Conservation (phyloP, 2,329 filamentous ascomycete species). For the Coleophoma eucalyptorum region DNA sequence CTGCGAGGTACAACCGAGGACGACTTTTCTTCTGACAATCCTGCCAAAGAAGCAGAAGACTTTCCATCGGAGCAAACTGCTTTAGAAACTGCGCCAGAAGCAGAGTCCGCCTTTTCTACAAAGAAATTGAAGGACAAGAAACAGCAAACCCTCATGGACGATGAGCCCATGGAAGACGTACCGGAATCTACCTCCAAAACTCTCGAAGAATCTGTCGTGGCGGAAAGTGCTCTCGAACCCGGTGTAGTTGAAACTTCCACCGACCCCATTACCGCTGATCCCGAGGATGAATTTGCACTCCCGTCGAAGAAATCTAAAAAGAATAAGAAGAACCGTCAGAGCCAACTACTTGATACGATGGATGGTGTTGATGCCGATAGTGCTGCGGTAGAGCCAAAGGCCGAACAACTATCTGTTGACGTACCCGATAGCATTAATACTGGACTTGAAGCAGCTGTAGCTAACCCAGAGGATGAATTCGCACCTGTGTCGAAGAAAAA, state of each 20-base stretch:
- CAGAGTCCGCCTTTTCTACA: constrained; percentile 22
- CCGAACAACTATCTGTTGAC: too few relatives aligned
- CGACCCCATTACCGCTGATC: not conserved
- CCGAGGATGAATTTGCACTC: not conserved
- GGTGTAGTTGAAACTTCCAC: not conserved
- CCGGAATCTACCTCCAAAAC: constrained; percentile 4
- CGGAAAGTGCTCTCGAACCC: not conserved
- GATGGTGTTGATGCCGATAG: too few relatives aligned
- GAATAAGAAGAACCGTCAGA: constrained; percentile 14
- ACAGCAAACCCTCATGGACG: constrained; percentile 3
- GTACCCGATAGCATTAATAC: too few relatives aligned
- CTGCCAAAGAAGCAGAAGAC: constrained; percentile 9
- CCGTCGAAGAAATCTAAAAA: not conserved
- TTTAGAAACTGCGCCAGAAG: not conserved
- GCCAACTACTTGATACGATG: too few relatives aligned
- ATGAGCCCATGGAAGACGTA: not conserved
- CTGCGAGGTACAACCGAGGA: not conserved
- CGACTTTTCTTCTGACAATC: constrained; percentile 4
- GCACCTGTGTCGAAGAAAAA: too few relatives aligned
- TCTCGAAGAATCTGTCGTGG: constrained; percentile 5
- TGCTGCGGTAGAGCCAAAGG: too few relatives aligned
- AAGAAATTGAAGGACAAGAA: constrained; percentile 33
- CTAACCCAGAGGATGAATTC: too few relatives aligned
- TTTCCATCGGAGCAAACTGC: not conserved
- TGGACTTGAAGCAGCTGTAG: too few relatives aligned